A percentile compares a stretch with the other conserved stretches of the same genome.
These are phyloP conservation scores for Pelargonium fulgidum DNA, from an alignment of 441 rosid genomes.

Conservation along the genomic window DNA sequence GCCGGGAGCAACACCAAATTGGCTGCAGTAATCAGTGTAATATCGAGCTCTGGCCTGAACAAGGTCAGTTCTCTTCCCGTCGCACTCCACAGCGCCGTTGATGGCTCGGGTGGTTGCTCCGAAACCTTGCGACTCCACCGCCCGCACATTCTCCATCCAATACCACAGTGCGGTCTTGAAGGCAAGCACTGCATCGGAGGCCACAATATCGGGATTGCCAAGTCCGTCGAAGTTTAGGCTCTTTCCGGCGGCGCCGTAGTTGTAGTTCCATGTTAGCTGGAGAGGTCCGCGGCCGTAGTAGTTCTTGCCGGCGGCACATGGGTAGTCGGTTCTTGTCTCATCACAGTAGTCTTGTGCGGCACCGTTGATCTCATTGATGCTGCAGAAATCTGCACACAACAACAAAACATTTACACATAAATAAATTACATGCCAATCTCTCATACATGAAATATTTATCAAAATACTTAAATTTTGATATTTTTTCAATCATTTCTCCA, in stretches of 20 bases:
- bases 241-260: conserved; percentile 52
- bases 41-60: conserved; percentile 21
- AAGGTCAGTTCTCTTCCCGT: conserved; percentile 7
- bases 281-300: conserved; percentile 58
- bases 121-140: conserved; percentile 20
- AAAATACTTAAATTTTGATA: not conserved
- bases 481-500: not conserved
- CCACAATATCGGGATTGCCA: conserved; percentile 48
- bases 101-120: conserved; percentile 28
- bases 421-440: no score
- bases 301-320: conserved; percentile 46
- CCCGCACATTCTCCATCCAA: conserved; percentile 23
- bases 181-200: conserved; percentile 21
- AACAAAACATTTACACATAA: not conserved
- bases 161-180: conserved; percentile 31
- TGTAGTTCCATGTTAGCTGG: conserved; percentile 59
- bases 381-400: conserved; percentile 43
- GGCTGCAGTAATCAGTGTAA: conserved; percentile 23
- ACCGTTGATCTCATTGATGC: conserved; percentile 44
- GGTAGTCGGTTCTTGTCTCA: conserved; percentile 32
- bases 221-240: conserved; percentile 43
- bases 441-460: not conserved
- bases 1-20: conserved; percentile 31
- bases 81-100: conserved; percentile 24
- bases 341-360: conserved; percentile 40